Evolutionary conservation across 169 alveolate species (phyloP).

Genomic region (Plasmodium cynomolgi): DNA sequence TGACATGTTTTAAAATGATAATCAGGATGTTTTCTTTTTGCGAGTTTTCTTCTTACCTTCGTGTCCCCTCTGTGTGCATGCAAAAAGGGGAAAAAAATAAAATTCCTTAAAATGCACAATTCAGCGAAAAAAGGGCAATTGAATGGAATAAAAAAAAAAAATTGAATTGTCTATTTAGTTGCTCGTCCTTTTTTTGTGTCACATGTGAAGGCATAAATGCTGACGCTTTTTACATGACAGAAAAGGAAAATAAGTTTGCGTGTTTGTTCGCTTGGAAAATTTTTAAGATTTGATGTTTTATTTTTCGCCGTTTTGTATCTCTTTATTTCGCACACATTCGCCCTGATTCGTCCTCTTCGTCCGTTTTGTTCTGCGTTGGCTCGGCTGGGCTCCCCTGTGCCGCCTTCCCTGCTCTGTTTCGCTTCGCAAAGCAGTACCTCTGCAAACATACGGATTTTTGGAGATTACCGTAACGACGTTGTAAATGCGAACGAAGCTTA

Average conservation of each 20-base stretch:
- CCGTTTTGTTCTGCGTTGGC: not conserved
- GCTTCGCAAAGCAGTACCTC: not conserved
- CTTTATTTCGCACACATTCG: not conserved
- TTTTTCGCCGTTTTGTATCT: not conserved
- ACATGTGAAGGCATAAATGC: not conserved
- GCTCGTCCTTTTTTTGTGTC: not conserved
- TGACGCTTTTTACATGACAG: not conserved
- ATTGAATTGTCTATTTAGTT: not conserved
- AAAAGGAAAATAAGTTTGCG: not conserved
- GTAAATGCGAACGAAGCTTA: not conserved
- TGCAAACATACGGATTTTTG: not conserved
- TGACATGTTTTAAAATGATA: not conserved
- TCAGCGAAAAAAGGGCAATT: not conserved
- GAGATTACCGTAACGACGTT: not conserved
- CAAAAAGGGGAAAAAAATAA: constrained; percentile 9
- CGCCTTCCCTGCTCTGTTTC: not conserved
- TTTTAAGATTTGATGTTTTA: not conserved
- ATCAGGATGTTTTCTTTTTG: not conserved
- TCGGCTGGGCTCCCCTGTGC: not conserved
- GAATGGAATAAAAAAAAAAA: constrained; percentile 1
- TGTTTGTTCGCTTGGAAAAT: not conserved
- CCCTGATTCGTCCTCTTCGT: not conserved
- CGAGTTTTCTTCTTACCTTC: not conserved
- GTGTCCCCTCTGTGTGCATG: constrained; percentile 1
- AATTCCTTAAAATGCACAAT: constrained; percentile 9